Percentiles rank a stretch among this genome's conserved stretches.
Evolutionary conservation across 805 yeast species (phyloP).

Genomic region (Yamadazyma endophytica): DNA sequence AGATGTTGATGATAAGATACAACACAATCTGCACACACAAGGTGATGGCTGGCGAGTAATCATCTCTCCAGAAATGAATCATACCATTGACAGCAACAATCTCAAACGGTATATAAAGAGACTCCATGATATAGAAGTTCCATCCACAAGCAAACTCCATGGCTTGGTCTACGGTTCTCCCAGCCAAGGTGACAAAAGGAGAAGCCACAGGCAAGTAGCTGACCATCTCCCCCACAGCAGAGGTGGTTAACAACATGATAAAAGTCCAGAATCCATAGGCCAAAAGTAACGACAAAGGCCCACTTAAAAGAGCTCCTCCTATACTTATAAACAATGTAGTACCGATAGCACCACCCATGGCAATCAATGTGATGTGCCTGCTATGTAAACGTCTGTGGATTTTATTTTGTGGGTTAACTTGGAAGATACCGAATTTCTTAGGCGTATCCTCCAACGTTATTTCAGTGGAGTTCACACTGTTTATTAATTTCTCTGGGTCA

Average conservation of each 20-base stretch:
- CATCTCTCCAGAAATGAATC: slow-evolving; percentile 49
- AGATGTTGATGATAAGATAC: slow-evolving; percentile 39
- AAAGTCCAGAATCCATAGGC: slow-evolving; percentile 30
- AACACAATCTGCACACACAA: slow-evolving; percentile 36
- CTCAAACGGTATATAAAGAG: slow-evolving; percentile 45
- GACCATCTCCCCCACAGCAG: slow-evolving; percentile 37
- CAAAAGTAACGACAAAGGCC: slow-evolving; percentile 30
- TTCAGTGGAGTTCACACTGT: too few species aligned
- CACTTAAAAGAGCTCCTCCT: slow-evolving; percentile 22
- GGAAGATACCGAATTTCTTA: too few species aligned
- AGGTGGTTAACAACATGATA: slow-evolving; percentile 27
- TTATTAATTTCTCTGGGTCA: too few species aligned
- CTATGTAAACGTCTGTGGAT: slow-evolving; percentile 10
- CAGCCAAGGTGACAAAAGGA: slow-evolving; percentile 35
- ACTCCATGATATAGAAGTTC: slow-evolving; percentile 40
- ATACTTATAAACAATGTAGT: slow-evolving; percentile 28
- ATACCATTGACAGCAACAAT: slow-evolving; percentile 48
- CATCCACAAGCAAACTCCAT: slow-evolving; percentile 28
- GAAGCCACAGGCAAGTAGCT: slow-evolving; percentile 33
- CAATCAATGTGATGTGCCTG: slow-evolving; percentile 13
- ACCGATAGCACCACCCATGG: slow-evolving; percentile 19
- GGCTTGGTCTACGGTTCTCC: slow-evolving; percentile 36
- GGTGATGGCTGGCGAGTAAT: slow-evolving; percentile 45
- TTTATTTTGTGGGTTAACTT: too few species aligned
- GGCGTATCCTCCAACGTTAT: too few species aligned